phyloP scores from a whole-genome alignment of 441 rosid species.

The Aleurites moluccanus region DNA sequence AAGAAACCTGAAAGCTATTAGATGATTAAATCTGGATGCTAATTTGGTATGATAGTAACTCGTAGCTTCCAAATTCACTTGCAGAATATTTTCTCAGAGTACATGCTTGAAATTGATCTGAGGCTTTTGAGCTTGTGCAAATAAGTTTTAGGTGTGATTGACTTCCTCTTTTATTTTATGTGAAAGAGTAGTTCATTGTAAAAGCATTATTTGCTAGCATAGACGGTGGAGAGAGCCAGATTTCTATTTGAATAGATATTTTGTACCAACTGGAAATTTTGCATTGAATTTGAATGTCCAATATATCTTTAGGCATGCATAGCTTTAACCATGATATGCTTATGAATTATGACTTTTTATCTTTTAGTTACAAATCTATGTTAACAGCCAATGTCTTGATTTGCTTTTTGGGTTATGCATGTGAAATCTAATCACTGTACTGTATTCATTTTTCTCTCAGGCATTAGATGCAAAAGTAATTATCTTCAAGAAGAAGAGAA shows the following conservation, averaged over 20 bases:
- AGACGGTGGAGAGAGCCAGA: not conserved
- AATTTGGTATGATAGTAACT: not conserved
- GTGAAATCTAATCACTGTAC: not conserved
- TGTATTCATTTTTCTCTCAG: conserved; percentile 35
- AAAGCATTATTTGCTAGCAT: not conserved
- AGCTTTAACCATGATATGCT: not conserved
- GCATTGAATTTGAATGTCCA: not conserved
- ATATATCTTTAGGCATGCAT: not conserved
- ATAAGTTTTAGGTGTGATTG: not conserved
- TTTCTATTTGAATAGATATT: not conserved
- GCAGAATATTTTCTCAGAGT: not conserved
- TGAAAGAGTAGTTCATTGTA: not conserved
- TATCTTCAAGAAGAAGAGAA: conserved; percentile 89
- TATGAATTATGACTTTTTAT: not conserved
- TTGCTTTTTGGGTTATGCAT: not conserved
- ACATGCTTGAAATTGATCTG: not conserved
- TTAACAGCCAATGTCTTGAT: not conserved
- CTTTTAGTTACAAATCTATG: not conserved
- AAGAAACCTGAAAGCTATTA: not conserved
- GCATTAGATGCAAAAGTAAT: conserved; percentile 94
- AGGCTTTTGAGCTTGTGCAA: not conserved
- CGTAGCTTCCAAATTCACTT: not conserved
- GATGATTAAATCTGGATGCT: not conserved
- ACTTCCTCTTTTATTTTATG: not conserved
- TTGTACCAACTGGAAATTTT: not conserved